These are phyloP conservation scores for Leccinum pachyderme DNA, from an alignment of 1,284 basidiomycete species.

Conservation along the genomic window DNA sequence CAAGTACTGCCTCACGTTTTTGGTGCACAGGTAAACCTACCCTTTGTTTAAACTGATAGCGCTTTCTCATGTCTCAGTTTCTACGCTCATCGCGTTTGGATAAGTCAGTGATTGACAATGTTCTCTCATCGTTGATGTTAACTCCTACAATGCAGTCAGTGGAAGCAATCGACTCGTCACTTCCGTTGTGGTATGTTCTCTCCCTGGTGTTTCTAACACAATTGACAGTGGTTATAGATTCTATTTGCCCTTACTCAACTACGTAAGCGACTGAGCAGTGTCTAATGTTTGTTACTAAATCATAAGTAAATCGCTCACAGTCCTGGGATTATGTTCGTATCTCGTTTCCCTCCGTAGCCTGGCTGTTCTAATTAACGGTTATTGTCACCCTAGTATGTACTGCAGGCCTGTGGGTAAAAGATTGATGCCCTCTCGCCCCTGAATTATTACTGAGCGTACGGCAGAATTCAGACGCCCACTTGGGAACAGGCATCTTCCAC, in stretches of 20 bases:
- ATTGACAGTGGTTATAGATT: constrained; percentile 9
- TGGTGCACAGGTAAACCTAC: constrained; percentile 16
- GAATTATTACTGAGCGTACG: not conserved
- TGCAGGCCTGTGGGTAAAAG: constrained; percentile 6
- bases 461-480: constrained; percentile 13
- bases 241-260: constrained; percentile 12
- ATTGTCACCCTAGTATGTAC: constrained; percentile 6
- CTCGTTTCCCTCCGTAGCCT: not conserved
- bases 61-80: constrained; percentile 17
- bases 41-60: not conserved
- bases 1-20: constrained; percentile 16
- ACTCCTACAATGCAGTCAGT: constrained; percentile 20
- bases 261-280: constrained; percentile 5
- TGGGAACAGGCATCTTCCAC: not conserved
- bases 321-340: constrained; percentile 19
- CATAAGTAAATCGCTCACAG: not conserved
- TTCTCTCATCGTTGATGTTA: not conserved
- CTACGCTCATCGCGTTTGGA: constrained; percentile 30
- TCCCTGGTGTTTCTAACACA: not conserved
- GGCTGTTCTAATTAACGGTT: not conserved
- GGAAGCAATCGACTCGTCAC: constrained; percentile 16
- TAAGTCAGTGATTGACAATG: constrained; percentile 17
- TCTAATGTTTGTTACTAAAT: not conserved
- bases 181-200: constrained; percentile 15
- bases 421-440: not conserved